A percentile compares a stretch with the other conserved stretches of the same genome.
These are phyloP conservation scores for Cryoendolithus antarcticus DNA, from an alignment of 2,329 filamentous ascomycete genomes.

Conservation along the genomic window DNA sequence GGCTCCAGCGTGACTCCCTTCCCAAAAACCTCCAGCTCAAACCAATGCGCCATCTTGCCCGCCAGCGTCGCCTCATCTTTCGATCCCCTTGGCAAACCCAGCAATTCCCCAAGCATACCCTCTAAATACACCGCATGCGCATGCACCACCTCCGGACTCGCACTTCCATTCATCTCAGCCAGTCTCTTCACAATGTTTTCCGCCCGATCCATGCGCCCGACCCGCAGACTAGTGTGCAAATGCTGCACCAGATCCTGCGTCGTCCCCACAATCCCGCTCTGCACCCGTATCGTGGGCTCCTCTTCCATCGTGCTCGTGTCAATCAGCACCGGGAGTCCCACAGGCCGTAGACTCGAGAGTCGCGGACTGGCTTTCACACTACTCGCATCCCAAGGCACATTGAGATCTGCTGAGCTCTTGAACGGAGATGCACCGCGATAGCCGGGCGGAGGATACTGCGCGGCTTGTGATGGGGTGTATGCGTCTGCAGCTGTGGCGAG, in stretches of 20 bases:
- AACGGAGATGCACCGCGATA: conserved; percentile 3
- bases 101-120: conserved; percentile 34
- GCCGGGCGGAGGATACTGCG: conserved; percentile 9
- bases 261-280: conserved; percentile 44
- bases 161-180: conserved; percentile 34
- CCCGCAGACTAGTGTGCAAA: conserved; percentile 70
- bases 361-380: not conserved
- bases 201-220: conserved; percentile 69
- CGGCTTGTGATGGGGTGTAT: conserved; percentile 13
- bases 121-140: conserved; percentile 69
- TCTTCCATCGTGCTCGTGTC: conserved; percentile 17
- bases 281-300: conserved; percentile 23
- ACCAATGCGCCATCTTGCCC: conserved; percentile 62
- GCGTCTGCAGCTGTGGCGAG: conserved; percentile 30
- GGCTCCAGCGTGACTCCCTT: conserved; percentile 39
- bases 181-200: conserved; percentile 60
- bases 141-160: conserved; percentile 47
- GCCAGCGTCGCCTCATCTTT: conserved; percentile 14
- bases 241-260: conserved; percentile 63
- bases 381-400: conserved; percentile 16
- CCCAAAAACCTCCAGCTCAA: conserved; percentile 60
- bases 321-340: conserved; percentile 17
- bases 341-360: conserved; percentile 7
- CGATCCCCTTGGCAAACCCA: conserved; percentile 7
- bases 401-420: conserved; percentile 10